A percentile compares a stretch with the other conserved stretches of the same genome.
Conservation (phyloP, 805 yeast genomes). For the Saccharomyces cerevisiae region DNA sequence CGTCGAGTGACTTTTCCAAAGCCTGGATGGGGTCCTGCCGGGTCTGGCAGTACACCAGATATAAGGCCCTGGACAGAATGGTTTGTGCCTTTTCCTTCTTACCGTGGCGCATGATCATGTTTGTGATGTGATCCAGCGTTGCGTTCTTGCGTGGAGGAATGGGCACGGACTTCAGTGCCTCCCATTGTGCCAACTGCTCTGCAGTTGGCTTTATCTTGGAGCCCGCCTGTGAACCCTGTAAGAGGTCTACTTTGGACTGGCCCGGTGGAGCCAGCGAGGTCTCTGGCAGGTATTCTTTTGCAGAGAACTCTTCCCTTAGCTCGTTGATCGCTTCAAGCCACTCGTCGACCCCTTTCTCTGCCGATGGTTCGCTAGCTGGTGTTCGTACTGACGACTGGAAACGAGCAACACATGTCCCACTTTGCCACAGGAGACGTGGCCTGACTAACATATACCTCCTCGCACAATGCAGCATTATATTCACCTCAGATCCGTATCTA, state of each 20-base stretch:
- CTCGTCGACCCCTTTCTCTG: conserved; percentile 32
- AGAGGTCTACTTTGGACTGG: conserved; percentile 28
- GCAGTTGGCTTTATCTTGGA: conserved; percentile 44
- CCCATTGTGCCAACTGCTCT: conserved; percentile 55
- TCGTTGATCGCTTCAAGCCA: conserved; percentile 37
- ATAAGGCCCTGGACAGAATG: conserved; percentile 66
- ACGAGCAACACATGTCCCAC: background rate
- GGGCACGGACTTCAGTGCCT: conserved; percentile 39
- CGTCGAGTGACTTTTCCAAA: conserved; percentile 66
- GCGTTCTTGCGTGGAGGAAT: conserved; percentile 62
- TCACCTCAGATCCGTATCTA: background rate
- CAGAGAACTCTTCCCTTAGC: conserved; percentile 33
- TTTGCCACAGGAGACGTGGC: background rate
- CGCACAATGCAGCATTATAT: background rate
- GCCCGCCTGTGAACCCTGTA: conserved; percentile 21
- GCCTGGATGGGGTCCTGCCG: conserved; percentile 75
- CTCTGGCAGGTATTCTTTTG: conserved; percentile 33
- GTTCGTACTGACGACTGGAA: background rate
- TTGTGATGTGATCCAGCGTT: conserved; percentile 68
- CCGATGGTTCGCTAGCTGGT: conserved; percentile 8
- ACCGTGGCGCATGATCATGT: conserved; percentile 88
- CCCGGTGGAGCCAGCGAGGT: conserved; percentile 37
- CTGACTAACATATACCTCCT: background rate
- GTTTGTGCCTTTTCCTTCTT: conserved; percentile 74
- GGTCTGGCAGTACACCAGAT: conserved; percentile 49